phyloP scores from a whole-genome alignment of 257 asterid genomes.

The Nicotiana paniculata region DNA sequence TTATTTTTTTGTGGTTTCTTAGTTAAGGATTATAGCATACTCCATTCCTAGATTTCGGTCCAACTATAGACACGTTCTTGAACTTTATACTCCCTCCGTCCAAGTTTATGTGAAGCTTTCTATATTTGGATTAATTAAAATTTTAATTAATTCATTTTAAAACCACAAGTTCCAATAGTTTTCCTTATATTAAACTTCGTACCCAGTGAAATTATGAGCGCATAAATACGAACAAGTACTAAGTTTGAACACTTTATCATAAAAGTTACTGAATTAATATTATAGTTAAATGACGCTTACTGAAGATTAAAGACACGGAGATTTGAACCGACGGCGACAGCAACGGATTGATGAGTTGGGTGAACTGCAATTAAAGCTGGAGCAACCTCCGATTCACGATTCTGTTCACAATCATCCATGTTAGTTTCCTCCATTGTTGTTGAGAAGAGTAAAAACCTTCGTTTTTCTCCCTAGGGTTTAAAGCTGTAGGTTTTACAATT shows the following conservation, averaged over 20 bases:
- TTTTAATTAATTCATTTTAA: too few relatives aligned
- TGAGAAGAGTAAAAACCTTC: not conserved
- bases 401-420: conserved; percentile 52
- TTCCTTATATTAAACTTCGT: too few relatives aligned
- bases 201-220: too few relatives aligned
- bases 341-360: conserved; percentile 46
- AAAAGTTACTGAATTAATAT: too few relatives aligned
- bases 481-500: not conserved
- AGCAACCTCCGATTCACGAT: conserved; percentile 68
- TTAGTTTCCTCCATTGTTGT: conserved; percentile 44
- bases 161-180: too few relatives aligned
- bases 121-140: too few relatives aligned
- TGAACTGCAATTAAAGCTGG: conserved; percentile 80
- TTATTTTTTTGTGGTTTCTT: too few relatives aligned
- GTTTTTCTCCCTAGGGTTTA: not conserved
- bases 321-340: conserved; percentile 64
- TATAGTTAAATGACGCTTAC: conserved; percentile 25
- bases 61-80: too few relatives aligned
- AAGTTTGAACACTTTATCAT: not conserved
- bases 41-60: too few relatives aligned
- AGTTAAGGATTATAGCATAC: too few relatives aligned
- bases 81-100: too few relatives aligned
- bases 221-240: not conserved
- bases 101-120: too few relatives aligned
- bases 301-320: conserved; percentile 68